Evolutionary conservation across 495 filamentous ascomycete genomes (phyloP).

Genomic region (Neurospora sp.): DNA sequence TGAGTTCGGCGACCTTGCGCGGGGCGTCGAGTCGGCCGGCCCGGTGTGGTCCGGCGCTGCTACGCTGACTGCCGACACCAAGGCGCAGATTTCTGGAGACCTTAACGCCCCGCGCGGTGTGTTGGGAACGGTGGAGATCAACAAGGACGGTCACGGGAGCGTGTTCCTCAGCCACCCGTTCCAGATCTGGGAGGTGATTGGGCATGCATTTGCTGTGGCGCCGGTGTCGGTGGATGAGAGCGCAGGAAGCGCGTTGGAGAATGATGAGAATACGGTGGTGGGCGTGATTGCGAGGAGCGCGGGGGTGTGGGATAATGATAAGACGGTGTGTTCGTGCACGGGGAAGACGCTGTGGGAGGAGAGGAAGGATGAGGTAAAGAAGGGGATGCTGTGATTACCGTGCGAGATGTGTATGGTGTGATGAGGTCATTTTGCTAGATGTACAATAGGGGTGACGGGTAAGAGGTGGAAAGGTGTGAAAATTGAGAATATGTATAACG

Average conservation of each 20-base stretch:
- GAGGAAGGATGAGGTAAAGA: slow-evolving; percentile 74
- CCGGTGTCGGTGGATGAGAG: slow-evolving; percentile 57
- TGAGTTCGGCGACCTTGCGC: slow-evolving; percentile 80
- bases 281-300: slow-evolving; percentile 92
- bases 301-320: slow-evolving; percentile 97
- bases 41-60: slow-evolving; percentile 56
- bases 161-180: slow-evolving; percentile 72
- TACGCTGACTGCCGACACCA: slow-evolving; percentile 8
- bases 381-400: slow-evolving; percentile 64
- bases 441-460: background rate
- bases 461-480: background rate
- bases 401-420: background rate
- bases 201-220: slow-evolving; percentile 76
- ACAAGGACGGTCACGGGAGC: slow-evolving; percentile 54
- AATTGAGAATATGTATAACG: background rate
- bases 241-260: slow-evolving; percentile 41
- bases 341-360: slow-evolving; percentile 98
- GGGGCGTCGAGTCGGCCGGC: slow-evolving; percentile 70
- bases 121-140: slow-evolving; percentile 68
- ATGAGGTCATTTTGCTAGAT: background rate
- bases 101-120: slow-evolving; percentile 43
- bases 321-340: slow-evolving; percentile 88
- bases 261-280: slow-evolving; percentile 74
- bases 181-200: slow-evolving; percentile 92
- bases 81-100: slow-evolving; percentile 1